Evolutionary conservation across 148 eudicot species (phyloP), one percentile per base, ranked within the genome.

Genomic region (Gaultheria prostrata): DNA sequence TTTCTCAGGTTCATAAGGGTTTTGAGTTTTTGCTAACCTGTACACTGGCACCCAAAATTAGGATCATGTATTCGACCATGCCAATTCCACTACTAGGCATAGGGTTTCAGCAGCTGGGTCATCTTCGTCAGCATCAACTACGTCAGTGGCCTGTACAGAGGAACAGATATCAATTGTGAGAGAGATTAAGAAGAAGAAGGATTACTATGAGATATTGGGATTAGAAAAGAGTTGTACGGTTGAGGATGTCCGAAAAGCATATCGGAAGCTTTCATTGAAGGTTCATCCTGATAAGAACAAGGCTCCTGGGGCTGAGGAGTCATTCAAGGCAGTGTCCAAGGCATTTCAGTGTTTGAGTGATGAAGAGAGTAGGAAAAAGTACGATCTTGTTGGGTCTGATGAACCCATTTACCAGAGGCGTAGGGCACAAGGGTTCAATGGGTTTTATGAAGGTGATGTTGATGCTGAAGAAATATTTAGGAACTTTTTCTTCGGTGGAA

Each of bases 391-490:
- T 30, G 91, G 93, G 17, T 85, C 89, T 0, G 93, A 91, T 13
- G 93, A 88, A 83, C 88, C 87, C 21, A 88, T 86, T 11, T 88
- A 85, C 48, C 88, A 85, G 85, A 87, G 87, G 78, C 83, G 87
- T 8, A 59, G 80, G 24, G 85, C 74, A 1, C 80, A 79, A 82
- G 90, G 91, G 61, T 87, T 87, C 83, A 89, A 88, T 51, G 93
- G 93, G 59, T 89, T 88, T 84, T 89, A 89, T 75, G 90, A 85
- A 4, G 88, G 69, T 39, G 93, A 91, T n/a, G 51, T 91, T 51
- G 91, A 91, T 87, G 91, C 93, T 0, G 91, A 91, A 32, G 93
- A 91, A 85, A 91, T 91, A 33, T 91, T 91, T 80, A 89, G 93
- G 75, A 91, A 91, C 78, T 91, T 91, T 82, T 91, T 91, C 65